These are phyloP conservation scores for Cenchrus purpureus DNA, from an alignment of 176 grass and related monocot species.

Conservation along the genomic window DNA sequence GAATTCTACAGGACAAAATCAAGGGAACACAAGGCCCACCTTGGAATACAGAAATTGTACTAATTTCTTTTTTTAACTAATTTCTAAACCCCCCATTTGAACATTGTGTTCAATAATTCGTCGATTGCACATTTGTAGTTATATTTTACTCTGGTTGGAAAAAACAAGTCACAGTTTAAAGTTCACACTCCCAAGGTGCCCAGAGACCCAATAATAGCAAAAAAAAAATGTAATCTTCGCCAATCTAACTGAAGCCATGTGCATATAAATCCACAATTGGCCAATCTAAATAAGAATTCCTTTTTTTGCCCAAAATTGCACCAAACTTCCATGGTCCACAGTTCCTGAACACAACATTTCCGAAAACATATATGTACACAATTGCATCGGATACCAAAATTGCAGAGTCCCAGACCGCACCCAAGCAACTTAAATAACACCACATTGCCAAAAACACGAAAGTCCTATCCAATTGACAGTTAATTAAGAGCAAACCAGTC, in stretches of 20 bases:
- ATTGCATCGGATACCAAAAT: not conserved
- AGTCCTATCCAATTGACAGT: slow-evolving; percentile 12
- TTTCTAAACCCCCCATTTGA: not conserved
- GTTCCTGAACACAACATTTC: not conserved
- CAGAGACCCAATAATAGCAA: not conserved
- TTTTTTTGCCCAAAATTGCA: not conserved
- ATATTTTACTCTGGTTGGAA: not conserved
- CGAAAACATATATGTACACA: not conserved
- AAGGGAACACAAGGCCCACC: not conserved
- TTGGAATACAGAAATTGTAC: not conserved
- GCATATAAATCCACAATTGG: not conserved
- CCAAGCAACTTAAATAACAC: not conserved
- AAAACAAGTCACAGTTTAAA: not conserved
- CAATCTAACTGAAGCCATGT: not conserved
- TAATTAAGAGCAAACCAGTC: not conserved
- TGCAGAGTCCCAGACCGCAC: not conserved
- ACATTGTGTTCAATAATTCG: not conserved
- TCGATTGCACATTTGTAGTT: not conserved
- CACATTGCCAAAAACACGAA: not conserved
- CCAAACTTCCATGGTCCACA: not conserved
- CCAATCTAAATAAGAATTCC: not conserved
- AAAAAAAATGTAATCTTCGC: not conserved
- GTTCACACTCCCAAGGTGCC: not conserved
- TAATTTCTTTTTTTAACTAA: not conserved
- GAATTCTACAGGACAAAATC: not conserved